Base-by-base conservation (phyloP, 805 yeast species). In the Soucietia sequanensis region DNA sequence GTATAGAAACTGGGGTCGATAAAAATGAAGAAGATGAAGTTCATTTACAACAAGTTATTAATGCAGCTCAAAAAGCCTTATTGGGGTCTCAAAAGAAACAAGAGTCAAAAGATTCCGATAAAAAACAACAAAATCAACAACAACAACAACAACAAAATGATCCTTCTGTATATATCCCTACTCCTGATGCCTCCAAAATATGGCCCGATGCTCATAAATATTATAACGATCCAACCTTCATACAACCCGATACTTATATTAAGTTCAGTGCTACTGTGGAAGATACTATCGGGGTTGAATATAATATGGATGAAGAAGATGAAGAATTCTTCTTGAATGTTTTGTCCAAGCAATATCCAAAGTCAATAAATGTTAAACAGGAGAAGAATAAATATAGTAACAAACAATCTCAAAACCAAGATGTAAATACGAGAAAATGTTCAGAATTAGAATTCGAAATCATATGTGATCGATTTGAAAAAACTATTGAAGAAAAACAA, bases 1-100 rank as follows among this genome's bases (percentile, higher is more conserved):
- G 88, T 42, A 77, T 93, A 28, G 99, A 93, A 52, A 91, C 98
- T 5, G 99, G 99, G 62, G 99, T 93, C 27, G 99, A 93, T 54
- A 93, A 93, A 58, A 88, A 85, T 47, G 99, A 93, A 61, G 99
- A 93, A 61, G 95, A 88, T 49, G 99, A 93, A 60, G 93, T 86
- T 27, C 99, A 93, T 75, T 71, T 93, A 43, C 95, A 91, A 58
- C 87, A 84, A 43, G 96, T 90, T 32, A 82, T 93, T 45, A 80
- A 81, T 60, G 91, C 91, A 10, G 78, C 88, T 2, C 82, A 80
- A 34, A 78, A 79, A 20, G 80, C 81, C 2, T 73, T 85, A 13
- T 42, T 64, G 23, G 62, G 65, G 13, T 54, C 68, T 4, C 47
- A 51, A 33, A 24, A 44, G 43, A 65, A 50, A 56, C 3, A 46